Evolutionary conservation across 345 rosid genomes (phyloP).

Genomic region (Arabis hirsuta): DNA sequence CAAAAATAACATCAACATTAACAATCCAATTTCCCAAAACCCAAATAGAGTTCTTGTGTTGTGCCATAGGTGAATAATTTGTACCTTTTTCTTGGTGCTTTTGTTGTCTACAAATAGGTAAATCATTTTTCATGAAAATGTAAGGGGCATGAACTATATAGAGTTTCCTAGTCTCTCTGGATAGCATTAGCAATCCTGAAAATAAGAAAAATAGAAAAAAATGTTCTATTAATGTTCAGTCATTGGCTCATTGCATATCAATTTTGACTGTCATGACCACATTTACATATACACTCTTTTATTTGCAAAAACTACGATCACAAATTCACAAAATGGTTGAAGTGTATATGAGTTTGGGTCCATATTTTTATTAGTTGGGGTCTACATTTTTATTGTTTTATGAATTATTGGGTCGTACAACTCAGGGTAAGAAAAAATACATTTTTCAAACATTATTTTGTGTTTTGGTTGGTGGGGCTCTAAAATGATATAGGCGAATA

Average conservation of each 20-base stretch:
- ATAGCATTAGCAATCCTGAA: slow-evolving; percentile 60
- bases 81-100: slow-evolving; percentile 79
- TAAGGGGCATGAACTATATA: slow-evolving; percentile 73
- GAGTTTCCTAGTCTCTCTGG: slow-evolving; percentile 87
- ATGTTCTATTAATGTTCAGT: no score
- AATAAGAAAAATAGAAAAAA: background rate
- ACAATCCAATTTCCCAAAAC: background rate
- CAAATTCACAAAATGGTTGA: background rate
- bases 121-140: slow-evolving; percentile 75
- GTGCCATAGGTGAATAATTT: background rate
- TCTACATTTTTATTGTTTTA: no score
- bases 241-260: no score
- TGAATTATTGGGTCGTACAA: background rate
- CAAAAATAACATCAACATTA: background rate
- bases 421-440: no score
- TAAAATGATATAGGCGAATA: background rate
- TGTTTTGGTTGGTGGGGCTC: background rate
- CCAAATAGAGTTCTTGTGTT: background rate
- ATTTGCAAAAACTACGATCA: background rate
- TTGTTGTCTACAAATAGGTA: slow-evolving; percentile 82
- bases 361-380: background rate
- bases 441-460: background rate
- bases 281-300: no score
- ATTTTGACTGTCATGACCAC: no score
- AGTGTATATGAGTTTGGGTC: background rate